Conservation (phyloP, 306 rosid genomes). For the Vigna trinervia region DNA sequence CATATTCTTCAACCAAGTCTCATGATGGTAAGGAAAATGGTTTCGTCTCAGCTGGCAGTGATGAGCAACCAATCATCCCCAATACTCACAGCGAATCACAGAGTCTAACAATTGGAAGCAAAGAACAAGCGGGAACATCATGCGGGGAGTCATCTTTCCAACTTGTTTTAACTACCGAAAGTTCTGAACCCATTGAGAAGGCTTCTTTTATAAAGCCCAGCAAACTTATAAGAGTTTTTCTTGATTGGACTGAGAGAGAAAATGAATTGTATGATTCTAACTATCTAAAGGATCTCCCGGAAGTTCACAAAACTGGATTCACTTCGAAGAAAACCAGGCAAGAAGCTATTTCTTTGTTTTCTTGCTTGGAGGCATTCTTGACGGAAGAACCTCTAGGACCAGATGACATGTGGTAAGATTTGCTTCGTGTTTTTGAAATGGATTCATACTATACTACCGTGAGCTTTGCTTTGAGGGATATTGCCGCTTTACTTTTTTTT, state of each 20-base stretch:
- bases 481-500: constrained; percentile 2
- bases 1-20: constrained; percentile 60
- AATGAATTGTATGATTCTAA: constrained; percentile 69
- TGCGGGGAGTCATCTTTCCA: constrained; percentile 67
- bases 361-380: constrained; percentile 96
- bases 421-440: constrained; percentile 40
- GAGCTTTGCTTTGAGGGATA: constrained; percentile 27
- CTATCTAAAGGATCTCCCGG: constrained; percentile 95
- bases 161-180: constrained; percentile 63
- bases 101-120: constrained; percentile 45
- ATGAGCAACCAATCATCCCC: constrained; percentile 60
- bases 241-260: constrained; percentile 87
- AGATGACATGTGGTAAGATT: constrained; percentile 93
- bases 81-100: constrained; percentile 45
- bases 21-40: constrained; percentile 77
- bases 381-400: constrained; percentile 99
- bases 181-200: constrained; percentile 70
- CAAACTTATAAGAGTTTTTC: constrained; percentile 60
- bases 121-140: constrained; percentile 61
- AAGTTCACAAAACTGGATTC: constrained; percentile 77
- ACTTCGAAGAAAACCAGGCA: constrained; percentile 85
- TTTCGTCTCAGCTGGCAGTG: constrained; percentile 55
- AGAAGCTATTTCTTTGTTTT: constrained; percentile 94
- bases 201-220: constrained; percentile 60
- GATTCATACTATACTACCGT: constrained; percentile 31